These are phyloP conservation scores for Diaporthe vexans DNA, from an alignment of 2,329 filamentous ascomycete genomes.

Conservation along the genomic window DNA sequence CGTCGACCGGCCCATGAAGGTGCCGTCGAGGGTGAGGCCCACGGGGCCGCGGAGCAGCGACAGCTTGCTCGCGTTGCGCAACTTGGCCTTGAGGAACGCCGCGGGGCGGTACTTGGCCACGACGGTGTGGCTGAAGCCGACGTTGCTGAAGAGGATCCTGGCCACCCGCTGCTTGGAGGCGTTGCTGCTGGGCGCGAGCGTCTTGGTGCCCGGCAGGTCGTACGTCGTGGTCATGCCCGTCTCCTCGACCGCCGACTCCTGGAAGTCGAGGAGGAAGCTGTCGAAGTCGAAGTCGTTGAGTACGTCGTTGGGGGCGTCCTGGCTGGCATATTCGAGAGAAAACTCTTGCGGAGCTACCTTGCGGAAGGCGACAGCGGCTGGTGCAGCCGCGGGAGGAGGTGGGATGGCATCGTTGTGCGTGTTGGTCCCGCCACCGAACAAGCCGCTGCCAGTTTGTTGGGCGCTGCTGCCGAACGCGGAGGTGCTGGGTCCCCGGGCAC, in stretches of 20 bases:
- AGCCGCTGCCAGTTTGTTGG: no score
- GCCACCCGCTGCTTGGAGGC: conserved; percentile 72
- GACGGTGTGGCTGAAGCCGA: conserved; percentile 69
- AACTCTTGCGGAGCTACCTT: no score
- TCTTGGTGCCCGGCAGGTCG: conserved; percentile 71
- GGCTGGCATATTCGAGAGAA: neutral
- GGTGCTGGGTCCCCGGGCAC: no score
- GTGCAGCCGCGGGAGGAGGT: neutral
- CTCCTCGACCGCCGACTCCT: conserved; percentile 70
- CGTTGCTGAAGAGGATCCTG: conserved; percentile 63
- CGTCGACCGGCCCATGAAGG: conserved; percentile 70
- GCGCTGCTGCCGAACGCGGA: neutral
- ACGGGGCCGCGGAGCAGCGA: conserved; percentile 68
- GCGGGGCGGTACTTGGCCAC: conserved; percentile 72
- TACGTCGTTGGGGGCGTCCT: conserved; percentile 38
- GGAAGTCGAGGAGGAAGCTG: conserved; percentile 54
- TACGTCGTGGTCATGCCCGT: conserved; percentile 73
- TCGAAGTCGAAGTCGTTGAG: conserved; percentile 24
- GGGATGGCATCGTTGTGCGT: neutral
- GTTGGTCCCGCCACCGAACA: neutral
- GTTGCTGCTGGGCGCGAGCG: conserved; percentile 64
- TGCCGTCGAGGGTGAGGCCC: conserved; percentile 73
- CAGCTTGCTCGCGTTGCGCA: conserved; percentile 69
- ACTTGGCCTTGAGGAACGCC: conserved; percentile 71
- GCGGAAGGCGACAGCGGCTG: no score